Base-by-base conservation (phyloP, 306 rosid genomes). In the Lupinus albus region DNA sequence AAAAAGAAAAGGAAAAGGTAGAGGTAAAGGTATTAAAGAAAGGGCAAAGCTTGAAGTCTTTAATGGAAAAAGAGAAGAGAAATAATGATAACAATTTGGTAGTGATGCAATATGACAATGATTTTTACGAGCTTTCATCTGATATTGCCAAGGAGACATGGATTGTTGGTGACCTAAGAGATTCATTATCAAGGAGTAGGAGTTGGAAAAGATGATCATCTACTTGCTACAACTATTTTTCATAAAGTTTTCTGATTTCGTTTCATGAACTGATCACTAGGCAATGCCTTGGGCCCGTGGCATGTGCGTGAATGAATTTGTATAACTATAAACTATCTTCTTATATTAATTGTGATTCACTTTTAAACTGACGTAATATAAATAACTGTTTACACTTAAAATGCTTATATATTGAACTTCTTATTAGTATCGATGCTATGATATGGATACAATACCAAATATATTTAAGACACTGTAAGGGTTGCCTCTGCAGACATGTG, bases 71-170 rank as follows among this genome's bases (percentile, higher is more conserved):
- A 55, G 95, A 89, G 44, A 85, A 69, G 47, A 74, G 47, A 33
- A 85, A 72, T 15, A 82, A 55, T 15, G 84, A 87, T 67, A 85
- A 72, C 18, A 25, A 25, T 4, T 2, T 11, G 83, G 80, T 57
- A 79, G 86, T 87, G 66, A 86, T 84, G 96, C 69, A 82, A 55
- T 86, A 72, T 30, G 79, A 83, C 16, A 33, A 83, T 11, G 91
- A 84, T 61, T 72, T 64, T 36, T 81, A 84, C 61, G 84, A 67
- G 11, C 72, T 92, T 66, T 92, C 98, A 15, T 72, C 95, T 14
- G 97, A 89, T 42, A 76, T 89, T 71, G 93, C 88, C 0, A 83
- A 82, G 49, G 98, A 92, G 81, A 92, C 97, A 2, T 92, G 98
- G 95, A 81, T 89, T 70, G 91, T 84, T 65, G 92, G 94, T 12